Evolutionary conservation across 768 basidiomycete genomes (phyloP).

Genomic region (Saitozyma podzolica): DNA sequence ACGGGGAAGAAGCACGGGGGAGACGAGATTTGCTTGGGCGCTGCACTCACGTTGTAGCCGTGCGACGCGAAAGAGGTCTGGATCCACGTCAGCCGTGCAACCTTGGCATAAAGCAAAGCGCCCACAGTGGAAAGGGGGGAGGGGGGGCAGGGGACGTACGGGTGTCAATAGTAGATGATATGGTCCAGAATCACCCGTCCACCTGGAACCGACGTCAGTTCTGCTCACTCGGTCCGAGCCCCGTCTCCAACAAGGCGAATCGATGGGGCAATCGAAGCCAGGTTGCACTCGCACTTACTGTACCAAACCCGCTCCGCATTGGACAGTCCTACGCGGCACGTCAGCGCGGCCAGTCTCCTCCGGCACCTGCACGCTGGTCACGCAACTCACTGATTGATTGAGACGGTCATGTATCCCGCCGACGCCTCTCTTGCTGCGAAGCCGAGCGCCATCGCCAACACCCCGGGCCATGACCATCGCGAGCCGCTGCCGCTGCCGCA

Average conservation of each 20-base stretch:
- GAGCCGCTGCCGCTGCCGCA: too few species aligned
- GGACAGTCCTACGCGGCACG: not conserved
- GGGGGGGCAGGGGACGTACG: constrained; percentile 22
- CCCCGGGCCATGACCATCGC: too few species aligned
- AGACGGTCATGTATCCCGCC: not conserved
- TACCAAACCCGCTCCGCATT: not conserved
- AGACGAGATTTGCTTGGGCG: not conserved
- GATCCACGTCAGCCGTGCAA: not conserved
- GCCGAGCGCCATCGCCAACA: too few species aligned
- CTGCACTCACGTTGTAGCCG: constrained; percentile 41
- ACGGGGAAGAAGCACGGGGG: not conserved
- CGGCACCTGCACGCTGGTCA: not conserved
- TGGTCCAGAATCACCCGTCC: constrained; percentile 44
- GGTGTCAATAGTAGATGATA: constrained; percentile 46
- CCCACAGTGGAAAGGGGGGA: not conserved
- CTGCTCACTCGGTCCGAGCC: not conserved
- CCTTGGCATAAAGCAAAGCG: too few species aligned
- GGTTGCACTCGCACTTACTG: not conserved
- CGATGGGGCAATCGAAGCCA: not conserved
- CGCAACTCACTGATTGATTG: not conserved
- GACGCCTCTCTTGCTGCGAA: too few species aligned
- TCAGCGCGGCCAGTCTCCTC: not conserved
- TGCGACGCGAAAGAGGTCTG: constrained; percentile 38
- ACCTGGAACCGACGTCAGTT: constrained; percentile 17
- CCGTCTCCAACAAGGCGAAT: not conserved